These are phyloP conservation scores for Sphagnum contortum DNA, from an alignment of 225 moss, liverwort and hornwort genomes.

Conservation along the genomic window DNA sequence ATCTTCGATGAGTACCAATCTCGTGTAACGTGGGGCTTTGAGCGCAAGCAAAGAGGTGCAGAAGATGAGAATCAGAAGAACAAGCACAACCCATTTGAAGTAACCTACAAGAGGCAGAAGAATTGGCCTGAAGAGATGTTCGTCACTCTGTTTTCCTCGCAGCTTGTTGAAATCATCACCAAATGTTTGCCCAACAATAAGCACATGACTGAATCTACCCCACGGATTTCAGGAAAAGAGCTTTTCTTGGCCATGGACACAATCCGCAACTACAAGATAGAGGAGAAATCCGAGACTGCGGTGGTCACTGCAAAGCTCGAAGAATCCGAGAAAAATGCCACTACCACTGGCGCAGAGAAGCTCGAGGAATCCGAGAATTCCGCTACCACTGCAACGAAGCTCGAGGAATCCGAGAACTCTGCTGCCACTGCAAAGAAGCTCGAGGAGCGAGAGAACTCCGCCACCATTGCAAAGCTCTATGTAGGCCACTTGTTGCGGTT, in stretches of 20 bases:
- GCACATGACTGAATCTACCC: slow-evolving; percentile 13
- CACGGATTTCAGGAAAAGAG: slow-evolving; percentile 14
- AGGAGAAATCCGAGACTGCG: neutral
- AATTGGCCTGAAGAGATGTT: slow-evolving; percentile 23
- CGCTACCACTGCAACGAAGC: no score
- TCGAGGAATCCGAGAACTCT: neutral
- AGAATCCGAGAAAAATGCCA: no score
- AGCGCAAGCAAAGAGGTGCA: no score
- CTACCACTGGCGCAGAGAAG: no score
- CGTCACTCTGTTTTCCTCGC: slow-evolving; percentile 9
- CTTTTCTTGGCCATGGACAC: slow-evolving; percentile 13
- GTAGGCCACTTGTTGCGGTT: slow-evolving; percentile 15
- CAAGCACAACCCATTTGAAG: slow-evolving; percentile 17
- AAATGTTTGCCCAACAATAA: slow-evolving; percentile 14
- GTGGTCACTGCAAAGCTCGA: neutral
- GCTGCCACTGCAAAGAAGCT: neutral
- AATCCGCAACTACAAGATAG: neutral
- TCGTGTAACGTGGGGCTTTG: no score
- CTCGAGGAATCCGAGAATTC: no score
- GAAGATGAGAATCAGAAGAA: no score
- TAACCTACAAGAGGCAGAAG: slow-evolving; percentile 13
- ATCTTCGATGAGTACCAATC: no score
- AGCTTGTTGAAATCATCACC: slow-evolving; percentile 16
- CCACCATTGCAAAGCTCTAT: slow-evolving; percentile 6
- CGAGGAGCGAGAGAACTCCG: neutral